These are phyloP conservation scores for Sistotremastrum suecicum DNA, from an alignment of 768 basidiomycete genomes.

Conservation along the genomic window DNA sequence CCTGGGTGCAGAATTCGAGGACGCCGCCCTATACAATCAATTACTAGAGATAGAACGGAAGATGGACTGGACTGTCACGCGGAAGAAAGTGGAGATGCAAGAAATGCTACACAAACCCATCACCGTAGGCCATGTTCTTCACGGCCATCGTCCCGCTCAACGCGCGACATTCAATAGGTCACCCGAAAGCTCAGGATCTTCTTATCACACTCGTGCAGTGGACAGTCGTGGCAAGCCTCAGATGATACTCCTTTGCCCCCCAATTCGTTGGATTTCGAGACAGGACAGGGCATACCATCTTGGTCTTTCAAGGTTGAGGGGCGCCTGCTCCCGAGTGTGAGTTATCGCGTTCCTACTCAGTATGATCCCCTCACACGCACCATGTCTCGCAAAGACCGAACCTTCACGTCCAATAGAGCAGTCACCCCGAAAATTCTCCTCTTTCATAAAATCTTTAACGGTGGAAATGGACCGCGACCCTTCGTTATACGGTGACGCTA, in stretches of 20 bases:
- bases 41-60: constrained; percentile 80
- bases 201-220: constrained; percentile 74
- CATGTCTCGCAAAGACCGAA: constrained; percentile 18
- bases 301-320: constrained; percentile 86
- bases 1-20: constrained; percentile 62
- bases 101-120: constrained; percentile 41
- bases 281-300: constrained; percentile 78
- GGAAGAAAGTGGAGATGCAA: constrained; percentile 83
- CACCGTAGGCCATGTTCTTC: neutral
- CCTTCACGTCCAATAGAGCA: constrained; percentile 28
- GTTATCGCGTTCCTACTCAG: neutral
- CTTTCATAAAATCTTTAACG: constrained; percentile 69
- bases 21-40: constrained; percentile 78
- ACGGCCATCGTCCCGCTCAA: neutral
- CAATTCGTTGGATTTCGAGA: constrained; percentile 48
- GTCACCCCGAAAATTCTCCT: constrained; percentile 66
- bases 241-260: constrained; percentile 17
- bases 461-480: constrained; percentile 83
- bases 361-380: neutral
- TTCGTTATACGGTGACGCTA: constrained; percentile 65
- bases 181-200: constrained; percentile 77
- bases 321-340: constrained; percentile 37
- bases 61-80: constrained; percentile 88
- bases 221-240: constrained; percentile 67
- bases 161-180: constrained; percentile 30